Evolutionary conservation across 129 eudicot genomes (phyloP).

Genomic region (Pulicaria dysenterica): DNA sequence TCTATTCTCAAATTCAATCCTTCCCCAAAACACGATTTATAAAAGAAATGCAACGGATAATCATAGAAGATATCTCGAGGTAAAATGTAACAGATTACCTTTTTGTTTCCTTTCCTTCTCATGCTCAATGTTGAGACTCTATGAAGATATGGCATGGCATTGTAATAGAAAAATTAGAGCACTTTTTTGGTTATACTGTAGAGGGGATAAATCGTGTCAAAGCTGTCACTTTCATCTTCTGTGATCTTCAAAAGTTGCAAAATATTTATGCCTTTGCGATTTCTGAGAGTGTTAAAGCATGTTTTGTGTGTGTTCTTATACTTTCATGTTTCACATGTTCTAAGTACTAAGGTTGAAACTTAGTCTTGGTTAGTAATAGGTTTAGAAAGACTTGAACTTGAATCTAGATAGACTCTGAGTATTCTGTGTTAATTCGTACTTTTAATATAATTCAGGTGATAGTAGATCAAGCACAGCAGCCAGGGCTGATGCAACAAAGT

Average conservation of each 20-base stretch:
- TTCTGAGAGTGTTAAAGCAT: neutral
- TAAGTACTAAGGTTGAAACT: neutral
- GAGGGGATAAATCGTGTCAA: neutral
- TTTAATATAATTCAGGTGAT: constrained; percentile 53
- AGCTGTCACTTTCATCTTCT: neutral
- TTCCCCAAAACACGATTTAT: neutral
- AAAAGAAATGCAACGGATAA: neutral
- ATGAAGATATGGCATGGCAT: too few species aligned
- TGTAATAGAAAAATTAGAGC: too few species aligned
- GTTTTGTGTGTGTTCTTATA: neutral
- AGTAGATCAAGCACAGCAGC: constrained; percentile 57
- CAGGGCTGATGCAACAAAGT: constrained; percentile 97
- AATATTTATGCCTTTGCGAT: neutral
- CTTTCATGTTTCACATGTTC: neutral
- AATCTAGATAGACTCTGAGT: constrained; percentile 1
- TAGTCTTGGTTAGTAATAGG: constrained; percentile 11
- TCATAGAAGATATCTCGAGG: neutral
- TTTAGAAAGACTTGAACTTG: neutral
- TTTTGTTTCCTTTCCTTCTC: neutral
- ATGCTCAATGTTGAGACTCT: neutral
- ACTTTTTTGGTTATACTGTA: neutral
- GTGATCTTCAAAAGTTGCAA: constrained; percentile 2
- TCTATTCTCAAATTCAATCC: neutral
- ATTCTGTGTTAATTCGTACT: constrained; percentile 25
- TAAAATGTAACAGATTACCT: neutral